A percentile compares a stretch with the other conserved stretches of the same genome.
These are phyloP conservation scores for Jimgerdemannia lactiflua DNA, from an alignment of 192 early-diverging fungal species.

Conservation along the genomic window DNA sequence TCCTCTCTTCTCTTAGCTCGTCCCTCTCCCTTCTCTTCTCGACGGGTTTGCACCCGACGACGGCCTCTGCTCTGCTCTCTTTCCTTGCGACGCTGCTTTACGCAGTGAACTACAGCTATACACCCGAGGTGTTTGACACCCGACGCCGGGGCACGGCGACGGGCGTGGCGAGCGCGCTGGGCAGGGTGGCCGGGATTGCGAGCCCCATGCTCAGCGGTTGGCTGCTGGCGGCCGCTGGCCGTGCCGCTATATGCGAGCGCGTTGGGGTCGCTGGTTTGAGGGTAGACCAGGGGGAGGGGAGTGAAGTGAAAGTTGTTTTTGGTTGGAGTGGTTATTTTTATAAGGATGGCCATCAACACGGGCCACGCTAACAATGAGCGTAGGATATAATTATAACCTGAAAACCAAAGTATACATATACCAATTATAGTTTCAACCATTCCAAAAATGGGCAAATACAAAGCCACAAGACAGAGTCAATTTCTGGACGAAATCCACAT, in stretches of 20 bases:
- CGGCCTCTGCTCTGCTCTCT: constrained; percentile 60
- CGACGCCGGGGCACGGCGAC: constrained; percentile 63
- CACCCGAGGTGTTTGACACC: constrained; percentile 83
- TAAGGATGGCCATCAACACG: background rate
- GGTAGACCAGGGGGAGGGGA: too few species aligned
- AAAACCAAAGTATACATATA: too few species aligned
- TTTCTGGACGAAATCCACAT: too few species aligned
- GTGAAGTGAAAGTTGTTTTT: background rate
- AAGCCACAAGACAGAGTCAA: too few species aligned
- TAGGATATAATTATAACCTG: background rate
- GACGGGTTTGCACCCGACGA: constrained; percentile 43
- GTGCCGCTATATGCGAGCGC: background rate
- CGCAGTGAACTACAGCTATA: constrained; percentile 85
- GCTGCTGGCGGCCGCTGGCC: too few species aligned
- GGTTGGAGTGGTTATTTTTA: too few species aligned
- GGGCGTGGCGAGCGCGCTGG: background rate
- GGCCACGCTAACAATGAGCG: background rate
- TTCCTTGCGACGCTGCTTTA: constrained; percentile 73
- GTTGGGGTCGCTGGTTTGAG: too few species aligned
- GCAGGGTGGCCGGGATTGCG: background rate
- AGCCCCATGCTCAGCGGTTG: background rate
- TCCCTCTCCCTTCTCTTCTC: constrained; percentile 70
- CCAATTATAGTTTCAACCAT: too few species aligned
- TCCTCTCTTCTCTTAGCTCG: constrained; percentile 68
- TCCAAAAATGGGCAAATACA: too few species aligned